These are phyloP conservation scores for Pholiota conissans DNA, from an alignment of 768 basidiomycete species.

Conservation along the genomic window DNA sequence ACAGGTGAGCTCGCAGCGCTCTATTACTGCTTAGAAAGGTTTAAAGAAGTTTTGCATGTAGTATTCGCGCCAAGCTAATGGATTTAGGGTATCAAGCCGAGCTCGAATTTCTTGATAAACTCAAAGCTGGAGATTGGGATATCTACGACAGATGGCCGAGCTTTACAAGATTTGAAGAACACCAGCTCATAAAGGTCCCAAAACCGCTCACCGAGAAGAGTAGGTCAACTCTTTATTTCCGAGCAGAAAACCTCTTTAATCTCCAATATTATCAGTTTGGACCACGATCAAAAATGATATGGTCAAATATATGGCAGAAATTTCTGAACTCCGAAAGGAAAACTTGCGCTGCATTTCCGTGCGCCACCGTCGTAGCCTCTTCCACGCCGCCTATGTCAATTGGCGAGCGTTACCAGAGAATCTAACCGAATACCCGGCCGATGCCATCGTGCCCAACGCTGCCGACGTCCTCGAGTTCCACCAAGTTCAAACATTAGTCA, in stretches of 20 bases:
- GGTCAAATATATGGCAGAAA: conserved; percentile 25
- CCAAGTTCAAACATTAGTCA: conserved; percentile 13
- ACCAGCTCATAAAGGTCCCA: conserved; percentile 10
- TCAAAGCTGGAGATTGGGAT: neutral
- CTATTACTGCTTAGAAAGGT: too few species aligned
- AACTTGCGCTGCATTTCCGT: conserved; percentile 21
- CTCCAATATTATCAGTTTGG: conserved; percentile 21
- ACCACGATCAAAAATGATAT: conserved; percentile 26
- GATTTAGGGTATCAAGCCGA: conserved; percentile 12
- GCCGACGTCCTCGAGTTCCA: conserved; percentile 24
- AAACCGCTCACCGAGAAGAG: conserved; percentile 10
- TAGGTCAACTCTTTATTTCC: neutral
- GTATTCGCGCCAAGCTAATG: conserved; percentile 10
- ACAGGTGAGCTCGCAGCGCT: conserved; percentile 3
- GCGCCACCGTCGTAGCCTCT: conserved; percentile 16
- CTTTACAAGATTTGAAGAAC: neutral
- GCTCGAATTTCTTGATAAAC: conserved; percentile 12
- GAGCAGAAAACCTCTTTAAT: neutral
- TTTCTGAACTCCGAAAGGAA: conserved; percentile 13
- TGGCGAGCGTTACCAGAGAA: conserved; percentile 15
- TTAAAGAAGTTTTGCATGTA: neutral
- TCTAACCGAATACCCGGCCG: conserved; percentile 10
- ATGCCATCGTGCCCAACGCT: conserved; percentile 22
- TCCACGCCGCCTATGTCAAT: conserved; percentile 21
- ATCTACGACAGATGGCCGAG: neutral